Conservation (phyloP, 345 rosid species). For the Mercurialis annua region DNA sequence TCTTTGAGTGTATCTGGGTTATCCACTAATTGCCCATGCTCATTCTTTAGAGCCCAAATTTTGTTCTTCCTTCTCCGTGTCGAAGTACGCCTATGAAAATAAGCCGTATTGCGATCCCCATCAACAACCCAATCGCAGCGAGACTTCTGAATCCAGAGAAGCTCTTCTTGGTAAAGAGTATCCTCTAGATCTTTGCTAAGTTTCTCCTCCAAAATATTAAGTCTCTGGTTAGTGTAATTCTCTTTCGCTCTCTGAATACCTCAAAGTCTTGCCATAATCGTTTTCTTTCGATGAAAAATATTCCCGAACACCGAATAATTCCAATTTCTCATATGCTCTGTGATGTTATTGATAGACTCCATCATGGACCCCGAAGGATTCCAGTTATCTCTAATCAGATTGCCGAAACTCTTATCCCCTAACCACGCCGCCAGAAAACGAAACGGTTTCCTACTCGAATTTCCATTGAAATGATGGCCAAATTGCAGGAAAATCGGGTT, state of each 20-base stretch:
- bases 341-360: no score
- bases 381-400: no score
- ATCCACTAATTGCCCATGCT: fast-evolving
- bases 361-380: no score
- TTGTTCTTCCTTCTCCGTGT: background rate
- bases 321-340: no score
- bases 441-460: no score
- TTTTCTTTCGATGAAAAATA: no score
- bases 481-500: no score
- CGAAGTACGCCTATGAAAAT: background rate
- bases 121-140: background rate
- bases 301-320: no score
- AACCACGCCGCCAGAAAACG: no score
- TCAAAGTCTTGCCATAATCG: no score
- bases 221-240: fast-evolving
- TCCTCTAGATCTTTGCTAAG: background rate
- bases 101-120: background rate
- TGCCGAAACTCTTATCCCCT: no score
- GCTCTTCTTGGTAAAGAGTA: background rate
- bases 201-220: background rate
- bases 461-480: no score
- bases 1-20: background rate
- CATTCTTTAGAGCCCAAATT: background rate
- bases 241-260: background rate
- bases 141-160: background rate